These are phyloP conservation scores for Candida tibetensis DNA, from an alignment of 805 yeast genomes.

Conservation along the genomic window DNA sequence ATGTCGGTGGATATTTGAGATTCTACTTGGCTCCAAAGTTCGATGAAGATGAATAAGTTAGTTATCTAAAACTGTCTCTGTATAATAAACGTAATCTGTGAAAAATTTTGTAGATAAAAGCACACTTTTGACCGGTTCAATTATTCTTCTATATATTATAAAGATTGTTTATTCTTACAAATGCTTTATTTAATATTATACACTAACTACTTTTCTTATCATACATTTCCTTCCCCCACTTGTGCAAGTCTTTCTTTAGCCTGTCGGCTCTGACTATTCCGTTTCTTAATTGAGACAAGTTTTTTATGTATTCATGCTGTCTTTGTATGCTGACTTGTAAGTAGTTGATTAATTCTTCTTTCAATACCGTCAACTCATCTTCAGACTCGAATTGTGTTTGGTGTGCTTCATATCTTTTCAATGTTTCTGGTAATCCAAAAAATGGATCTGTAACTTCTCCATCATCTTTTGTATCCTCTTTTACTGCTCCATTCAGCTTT, in stretches of 20 bases:
- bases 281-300: constrained; percentile 67
- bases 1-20: constrained; percentile 84
- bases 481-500: neutral
- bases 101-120: no score
- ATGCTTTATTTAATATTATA: no score
- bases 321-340: constrained; percentile 45
- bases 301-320: constrained; percentile 79
- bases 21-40: constrained; percentile 98
- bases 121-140: no score
- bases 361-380: constrained; percentile 52
- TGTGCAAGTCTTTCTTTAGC: constrained; percentile 61
- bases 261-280: constrained; percentile 79
- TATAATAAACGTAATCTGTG: neutral
- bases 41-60: constrained; percentile 73
- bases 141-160: no score
- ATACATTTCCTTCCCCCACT: constrained; percentile 86
- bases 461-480: constrained; percentile 18
- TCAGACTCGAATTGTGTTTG: constrained; percentile 21
- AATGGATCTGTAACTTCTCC: constrained; percentile 50
- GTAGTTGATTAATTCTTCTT: constrained; percentile 47
- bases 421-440: constrained; percentile 55
- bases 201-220: constrained; percentile 30
- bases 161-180: no score
- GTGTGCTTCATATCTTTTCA: constrained; percentile 29
- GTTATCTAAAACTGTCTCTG: neutral